Evolutionary conservation across 148 eudicot species (phyloP), one percentile per base, ranked within the genome.

Genomic region (Rheum nobile): DNA sequence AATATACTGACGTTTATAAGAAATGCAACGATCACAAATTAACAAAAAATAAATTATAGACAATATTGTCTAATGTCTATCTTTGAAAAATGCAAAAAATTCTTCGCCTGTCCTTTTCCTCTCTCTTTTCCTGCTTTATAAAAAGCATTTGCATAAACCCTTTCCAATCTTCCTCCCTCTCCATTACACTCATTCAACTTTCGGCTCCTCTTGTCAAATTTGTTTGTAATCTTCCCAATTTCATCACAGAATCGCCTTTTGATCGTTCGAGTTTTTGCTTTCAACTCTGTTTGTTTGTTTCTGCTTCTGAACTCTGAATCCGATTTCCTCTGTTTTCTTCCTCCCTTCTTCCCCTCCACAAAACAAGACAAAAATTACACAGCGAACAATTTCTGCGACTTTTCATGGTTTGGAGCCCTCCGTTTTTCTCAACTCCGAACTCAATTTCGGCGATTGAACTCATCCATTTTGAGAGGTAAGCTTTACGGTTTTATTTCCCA

Each of bases 381-480:
- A 17, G 5, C 32, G 1, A 16, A 4, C 32, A 65, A 32, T 31
- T 34, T 65, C 70, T 34, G 70, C 70, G 4, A 65, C 70, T 65
- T 32, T 65, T 65, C 67, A 59, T 28, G 10, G 21, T 34, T 29
- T 34, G 38, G 21, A 65, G 39, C 41, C 38, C 22, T 65, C 70
- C 11, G 8, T 32, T 65, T 8, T 32, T 32, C 39, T 65, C 21
- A 16, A 4, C 41, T 65, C 34, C 39, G 70, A 65, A 34, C 41
- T 32, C 70, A 65, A 34, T 65, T 34, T 65, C 6, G 70, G 41
- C 41, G 39, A 65, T 19, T 38, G 70, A 31, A 31, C 22, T 32
- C 70, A 34, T 65, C 70, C 70, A n/a, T 65, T 65, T 19, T 16
- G 11, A 65, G 70, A 65, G 70, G 70, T 65, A 65, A 31, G 19